Percentiles rank a stretch among this genome's conserved stretches.
Evolutionary conservation across 2,329 filamentous ascomycete genomes (phyloP).

Genomic region (Alternaria incomplexa): DNA sequence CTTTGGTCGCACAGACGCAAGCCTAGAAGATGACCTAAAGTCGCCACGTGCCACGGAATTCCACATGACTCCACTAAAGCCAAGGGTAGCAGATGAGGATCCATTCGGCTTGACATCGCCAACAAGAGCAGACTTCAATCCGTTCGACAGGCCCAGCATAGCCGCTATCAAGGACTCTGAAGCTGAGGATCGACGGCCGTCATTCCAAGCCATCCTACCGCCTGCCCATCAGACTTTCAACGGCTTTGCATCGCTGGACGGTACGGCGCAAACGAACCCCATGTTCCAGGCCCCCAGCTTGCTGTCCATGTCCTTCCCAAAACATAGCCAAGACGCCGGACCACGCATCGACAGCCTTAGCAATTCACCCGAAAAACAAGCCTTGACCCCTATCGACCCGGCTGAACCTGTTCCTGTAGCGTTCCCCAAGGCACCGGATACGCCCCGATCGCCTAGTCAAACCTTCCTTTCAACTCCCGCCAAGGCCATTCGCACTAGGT

Average conservation of each 20-base stretch:
- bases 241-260: constrained; percentile 46
- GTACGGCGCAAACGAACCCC: constrained; percentile 38
- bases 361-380: constrained; percentile 23
- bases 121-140: constrained; percentile 51
- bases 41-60: constrained; percentile 46
- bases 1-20: constrained; percentile 32
- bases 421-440: constrained; percentile 22
- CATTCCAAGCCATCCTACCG: constrained; percentile 46
- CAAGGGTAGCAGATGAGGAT: constrained; percentile 41
- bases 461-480: constrained; percentile 40
- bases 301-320: constrained; percentile 14
- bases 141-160: constrained; percentile 30
- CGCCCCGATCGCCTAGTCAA: constrained; percentile 20
- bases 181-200: constrained; percentile 38
- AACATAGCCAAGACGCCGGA: constrained; percentile 13
- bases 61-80: constrained; percentile 47
- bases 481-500: constrained; percentile 43
- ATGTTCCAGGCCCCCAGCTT: constrained; percentile 17
- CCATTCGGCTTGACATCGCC: constrained; percentile 49
- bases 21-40: constrained; percentile 45
- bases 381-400: constrained; percentile 14
- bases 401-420: constrained; percentile 8
- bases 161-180: constrained; percentile 23
- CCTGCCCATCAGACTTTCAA: constrained; percentile 42
- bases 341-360: constrained; percentile 34